These are phyloP conservation scores for Biscogniauxia marginata DNA, from an alignment of 2,329 filamentous ascomycete species.

Conservation along the genomic window DNA sequence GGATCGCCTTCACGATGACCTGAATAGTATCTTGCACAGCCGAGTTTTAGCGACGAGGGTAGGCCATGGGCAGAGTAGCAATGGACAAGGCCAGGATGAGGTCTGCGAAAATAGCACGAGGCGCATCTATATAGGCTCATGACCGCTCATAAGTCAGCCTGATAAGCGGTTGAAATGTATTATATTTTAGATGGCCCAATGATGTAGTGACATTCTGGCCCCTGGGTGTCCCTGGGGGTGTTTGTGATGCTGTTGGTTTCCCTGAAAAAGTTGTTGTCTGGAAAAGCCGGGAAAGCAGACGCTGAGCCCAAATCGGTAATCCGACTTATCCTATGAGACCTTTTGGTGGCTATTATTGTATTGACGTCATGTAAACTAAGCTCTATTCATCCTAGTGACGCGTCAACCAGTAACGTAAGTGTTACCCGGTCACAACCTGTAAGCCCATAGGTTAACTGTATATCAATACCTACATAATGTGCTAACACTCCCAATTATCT, in stretches of 20 bases:
- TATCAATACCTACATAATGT: too few relatives aligned
- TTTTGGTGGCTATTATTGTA: too few relatives aligned
- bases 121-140: not conserved
- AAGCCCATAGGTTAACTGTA: not conserved
- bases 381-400: not conserved
- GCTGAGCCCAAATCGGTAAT: not conserved
- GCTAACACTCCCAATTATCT: too few relatives aligned
- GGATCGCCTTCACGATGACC: conserved; percentile 34
- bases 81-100: not conserved
- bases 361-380: not conserved
- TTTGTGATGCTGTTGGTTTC: not conserved
- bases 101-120: not conserved
- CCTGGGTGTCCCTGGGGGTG: not conserved
- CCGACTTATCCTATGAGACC: too few relatives aligned
- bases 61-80: not conserved
- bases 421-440: not conserved
- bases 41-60: not conserved
- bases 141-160: not conserved
- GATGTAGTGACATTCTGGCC: too few relatives aligned
- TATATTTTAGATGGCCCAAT: not conserved
- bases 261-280: too few relatives aligned
- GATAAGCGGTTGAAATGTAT: not conserved
- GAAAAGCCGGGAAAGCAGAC: not conserved
- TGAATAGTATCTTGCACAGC: conserved; percentile 9
- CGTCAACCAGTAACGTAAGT: not conserved